phyloP scores from a whole-genome alignment of 2,329 filamentous ascomycete genomes.

The Raffaelea ambrosiae region DNA sequence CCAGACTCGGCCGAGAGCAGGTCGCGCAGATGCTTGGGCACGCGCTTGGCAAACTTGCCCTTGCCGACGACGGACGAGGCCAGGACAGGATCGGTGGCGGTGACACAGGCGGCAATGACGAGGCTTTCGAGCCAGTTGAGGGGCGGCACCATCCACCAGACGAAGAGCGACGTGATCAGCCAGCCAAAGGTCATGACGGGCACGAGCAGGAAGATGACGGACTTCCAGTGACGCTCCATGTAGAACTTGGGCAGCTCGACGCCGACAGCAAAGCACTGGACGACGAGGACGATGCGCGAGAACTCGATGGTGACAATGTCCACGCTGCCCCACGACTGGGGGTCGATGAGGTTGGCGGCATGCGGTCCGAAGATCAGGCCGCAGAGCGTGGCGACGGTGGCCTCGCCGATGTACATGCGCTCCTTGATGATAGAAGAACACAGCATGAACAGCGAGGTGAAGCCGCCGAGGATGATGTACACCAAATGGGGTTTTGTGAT shows the following conservation, averaged over 20 bases:
- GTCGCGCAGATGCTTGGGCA: constrained; percentile 95
- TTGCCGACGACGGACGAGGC: constrained; percentile 98
- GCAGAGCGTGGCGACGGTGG: constrained; percentile 82
- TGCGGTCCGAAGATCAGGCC: constrained; percentile 85
- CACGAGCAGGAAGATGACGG: constrained; percentile 76
- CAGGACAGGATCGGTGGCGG: constrained; percentile 91
- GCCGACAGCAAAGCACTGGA: constrained; percentile 86
- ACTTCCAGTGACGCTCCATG: constrained; percentile 97
- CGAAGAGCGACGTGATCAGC: constrained; percentile 84
- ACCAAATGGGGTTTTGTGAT: constrained; percentile 96
- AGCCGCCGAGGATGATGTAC: constrained; percentile 95
- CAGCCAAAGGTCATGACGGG: constrained; percentile 98
- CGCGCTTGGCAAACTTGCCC: constrained; percentile 95
- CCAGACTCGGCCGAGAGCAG: constrained; percentile 92
- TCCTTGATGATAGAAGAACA: constrained; percentile 98
- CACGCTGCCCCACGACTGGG: constrained; percentile 66
- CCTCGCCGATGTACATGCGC: constrained; percentile 96
- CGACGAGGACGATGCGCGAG: constrained; percentile 79
- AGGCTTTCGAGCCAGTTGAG: constrained; percentile 87
- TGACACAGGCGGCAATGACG: constrained; percentile 83
- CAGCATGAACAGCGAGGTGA: constrained; percentile 96
- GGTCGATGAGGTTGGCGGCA: constrained; percentile 73
- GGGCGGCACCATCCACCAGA: constrained; percentile 79
- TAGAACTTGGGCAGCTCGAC: constrained; percentile 88
- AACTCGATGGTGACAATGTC: constrained; percentile 86